These are phyloP conservation scores for Colletotrichum coccodes DNA, from an alignment of 2,329 filamentous ascomycete species.

Conservation along the genomic window DNA sequence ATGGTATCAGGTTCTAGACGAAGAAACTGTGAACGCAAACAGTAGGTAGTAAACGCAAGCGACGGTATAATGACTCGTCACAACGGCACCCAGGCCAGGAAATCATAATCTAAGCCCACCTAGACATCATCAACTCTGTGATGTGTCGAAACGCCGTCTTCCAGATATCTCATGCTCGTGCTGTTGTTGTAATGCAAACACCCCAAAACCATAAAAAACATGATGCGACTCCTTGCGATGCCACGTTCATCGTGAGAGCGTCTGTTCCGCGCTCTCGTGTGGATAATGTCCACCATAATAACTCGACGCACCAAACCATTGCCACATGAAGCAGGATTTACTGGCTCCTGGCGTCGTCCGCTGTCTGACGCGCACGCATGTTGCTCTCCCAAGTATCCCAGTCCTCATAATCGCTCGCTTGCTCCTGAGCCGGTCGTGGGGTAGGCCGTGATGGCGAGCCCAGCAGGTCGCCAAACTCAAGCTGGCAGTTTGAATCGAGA, in stretches of 20 bases:
- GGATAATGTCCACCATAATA: not conserved
- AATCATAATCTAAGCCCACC: not conserved
- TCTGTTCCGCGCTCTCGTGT: not conserved
- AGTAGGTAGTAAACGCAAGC: not conserved
- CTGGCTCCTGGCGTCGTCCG: conserved; percentile 3
- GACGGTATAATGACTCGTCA: not conserved
- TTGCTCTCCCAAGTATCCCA: conserved; percentile 26
- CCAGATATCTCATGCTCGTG: not conserved
- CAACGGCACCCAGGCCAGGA: not conserved
- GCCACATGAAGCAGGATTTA: conserved; percentile 8
- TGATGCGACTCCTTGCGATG: not conserved
- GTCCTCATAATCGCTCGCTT: conserved; percentile 19
- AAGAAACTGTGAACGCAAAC: not conserved
- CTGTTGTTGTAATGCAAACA: not conserved
- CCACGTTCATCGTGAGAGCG: not conserved
- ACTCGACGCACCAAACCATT: not conserved
- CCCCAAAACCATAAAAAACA: not conserved
- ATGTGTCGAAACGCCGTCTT: conserved; percentile 3
- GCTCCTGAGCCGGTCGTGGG: conserved; percentile 4
- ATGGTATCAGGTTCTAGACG: not conserved
- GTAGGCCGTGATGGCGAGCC: conserved; percentile 20
- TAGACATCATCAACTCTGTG: not conserved
- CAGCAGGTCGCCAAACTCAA: conserved; percentile 28
- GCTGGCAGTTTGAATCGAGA: conserved; percentile 15
- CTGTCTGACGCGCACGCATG: conserved; percentile 18